Evolutionary conservation across 805 yeast genomes (phyloP).

Genomic region (Isabelozyma pseudorhagii): DNA sequence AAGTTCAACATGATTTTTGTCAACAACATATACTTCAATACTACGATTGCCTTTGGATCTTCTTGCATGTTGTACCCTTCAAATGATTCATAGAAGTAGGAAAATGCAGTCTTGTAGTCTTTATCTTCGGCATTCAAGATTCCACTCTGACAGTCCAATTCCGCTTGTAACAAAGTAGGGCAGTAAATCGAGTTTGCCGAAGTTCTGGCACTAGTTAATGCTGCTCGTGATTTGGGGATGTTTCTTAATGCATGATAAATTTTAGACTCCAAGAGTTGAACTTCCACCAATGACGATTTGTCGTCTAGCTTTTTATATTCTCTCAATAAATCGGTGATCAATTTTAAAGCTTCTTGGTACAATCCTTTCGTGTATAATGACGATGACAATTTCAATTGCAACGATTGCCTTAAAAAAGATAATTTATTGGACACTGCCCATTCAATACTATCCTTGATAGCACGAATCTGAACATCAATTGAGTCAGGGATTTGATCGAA

Average conservation of each 20-base stretch:
- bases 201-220: constrained; percentile 92
- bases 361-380: constrained; percentile 63
- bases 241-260: constrained; percentile 90
- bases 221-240: constrained; percentile 85
- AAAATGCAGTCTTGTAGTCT: constrained; percentile 93
- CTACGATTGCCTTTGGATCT: constrained; percentile 59
- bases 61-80: constrained; percentile 81
- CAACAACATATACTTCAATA: constrained; percentile 86
- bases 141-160: constrained; percentile 92
- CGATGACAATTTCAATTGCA: constrained; percentile 79
- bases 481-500: constrained; percentile 63
- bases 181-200: constrained; percentile 96
- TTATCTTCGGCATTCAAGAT: constrained; percentile 94
- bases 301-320: constrained; percentile 95
- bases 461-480: constrained; percentile 65
- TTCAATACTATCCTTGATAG: constrained; percentile 75
- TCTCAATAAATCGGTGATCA: constrained; percentile 66
- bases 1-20: constrained; percentile 90
- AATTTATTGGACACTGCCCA: constrained; percentile 87
- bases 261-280: constrained; percentile 85
- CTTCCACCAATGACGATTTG: constrained; percentile 91
- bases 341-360: constrained; percentile 66
- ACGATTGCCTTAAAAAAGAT: constrained; percentile 81
- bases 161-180: constrained; percentile 92
- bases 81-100: constrained; percentile 92